These are phyloP conservation scores for Penicillium manginii DNA, from an alignment of 495 filamentous ascomycete species.

Conservation along the genomic window DNA sequence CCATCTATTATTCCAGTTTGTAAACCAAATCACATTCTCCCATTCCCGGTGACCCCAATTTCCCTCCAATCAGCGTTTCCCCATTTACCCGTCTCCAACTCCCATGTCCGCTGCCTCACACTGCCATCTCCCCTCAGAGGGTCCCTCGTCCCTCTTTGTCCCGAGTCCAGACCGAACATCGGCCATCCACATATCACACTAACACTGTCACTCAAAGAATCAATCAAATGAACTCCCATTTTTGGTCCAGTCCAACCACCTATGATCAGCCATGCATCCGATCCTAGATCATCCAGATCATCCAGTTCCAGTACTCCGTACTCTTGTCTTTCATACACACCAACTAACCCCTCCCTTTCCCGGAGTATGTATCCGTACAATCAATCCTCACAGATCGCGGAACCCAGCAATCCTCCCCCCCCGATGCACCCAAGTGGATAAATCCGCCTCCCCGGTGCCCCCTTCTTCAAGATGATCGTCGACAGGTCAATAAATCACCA, in stretches of 20 bases:
- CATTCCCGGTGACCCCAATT: too few relatives aligned
- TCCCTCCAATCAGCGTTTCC: conserved; percentile 11
- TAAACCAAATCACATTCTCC: too few relatives aligned
- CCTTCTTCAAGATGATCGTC: background rate
- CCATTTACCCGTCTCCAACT: conserved; percentile 8
- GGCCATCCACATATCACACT: background rate
- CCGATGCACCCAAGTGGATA: conserved; percentile 12
- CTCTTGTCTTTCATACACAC: too few relatives aligned
- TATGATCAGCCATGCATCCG: background rate
- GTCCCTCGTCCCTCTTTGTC: background rate
- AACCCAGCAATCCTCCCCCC: background rate
- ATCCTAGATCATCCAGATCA: background rate
- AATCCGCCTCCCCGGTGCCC: background rate
- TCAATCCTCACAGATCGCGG: conserved; percentile 1
- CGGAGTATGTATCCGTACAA: background rate
- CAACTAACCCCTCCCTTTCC: background rate
- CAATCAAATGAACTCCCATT: background rate
- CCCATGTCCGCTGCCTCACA: too few relatives aligned
- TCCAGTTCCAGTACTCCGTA: too few relatives aligned
- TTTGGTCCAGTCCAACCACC: background rate
- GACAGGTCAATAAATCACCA: background rate
- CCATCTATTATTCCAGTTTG: too few relatives aligned
- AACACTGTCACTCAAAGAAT: background rate
- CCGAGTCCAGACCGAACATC: conserved; percentile 2
- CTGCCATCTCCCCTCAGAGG: too few relatives aligned